Percentiles rank a stretch among this genome's conserved stretches.
phyloP scores from a whole-genome alignment of 2,329 filamentous ascomycete genomes.

The Didymella sp. region DNA sequence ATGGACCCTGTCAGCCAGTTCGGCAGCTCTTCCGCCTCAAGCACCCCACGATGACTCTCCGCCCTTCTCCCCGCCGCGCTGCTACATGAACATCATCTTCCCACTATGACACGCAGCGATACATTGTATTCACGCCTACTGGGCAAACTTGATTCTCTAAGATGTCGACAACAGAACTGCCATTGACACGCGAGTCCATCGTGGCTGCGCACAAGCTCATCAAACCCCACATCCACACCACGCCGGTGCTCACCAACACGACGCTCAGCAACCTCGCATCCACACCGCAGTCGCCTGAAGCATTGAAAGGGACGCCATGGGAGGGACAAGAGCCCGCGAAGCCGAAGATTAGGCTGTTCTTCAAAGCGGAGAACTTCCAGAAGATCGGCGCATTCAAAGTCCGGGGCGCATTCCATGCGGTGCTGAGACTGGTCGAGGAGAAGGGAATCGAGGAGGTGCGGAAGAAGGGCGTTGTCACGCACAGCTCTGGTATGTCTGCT shows the following conservation, averaged over 20 bases:
- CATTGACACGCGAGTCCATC: slow-evolving; percentile 76
- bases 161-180: slow-evolving; percentile 52
- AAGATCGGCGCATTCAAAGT: slow-evolving; percentile 92
- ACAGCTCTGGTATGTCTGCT: slow-evolving; percentile 74
- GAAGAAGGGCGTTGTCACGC: slow-evolving; percentile 81
- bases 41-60: slow-evolving; percentile 12
- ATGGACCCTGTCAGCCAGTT: not conserved
- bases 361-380: slow-evolving; percentile 97
- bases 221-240: slow-evolving; percentile 77
- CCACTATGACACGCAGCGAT: slow-evolving; percentile 14
- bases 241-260: slow-evolving; percentile 80
- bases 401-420: slow-evolving; percentile 86
- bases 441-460: slow-evolving; percentile 46
- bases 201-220: slow-evolving; percentile 75
- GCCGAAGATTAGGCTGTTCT: slow-evolving; percentile 77
- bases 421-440: slow-evolving; percentile 72
- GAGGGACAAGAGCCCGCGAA: slow-evolving; percentile 64
- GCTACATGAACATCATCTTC: slow-evolving; percentile 4
- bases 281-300: slow-evolving; percentile 64
- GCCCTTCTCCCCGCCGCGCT: slow-evolving; percentile 12
- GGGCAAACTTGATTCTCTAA: not conserved
- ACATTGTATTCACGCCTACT: not conserved
- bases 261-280: slow-evolving; percentile 80
- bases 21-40: slow-evolving; percentile 1
- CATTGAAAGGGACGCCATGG: slow-evolving; percentile 64